Evolutionary conservation across 345 rosid genomes (phyloP).

Genomic region (Lepidium sativum): DNA sequence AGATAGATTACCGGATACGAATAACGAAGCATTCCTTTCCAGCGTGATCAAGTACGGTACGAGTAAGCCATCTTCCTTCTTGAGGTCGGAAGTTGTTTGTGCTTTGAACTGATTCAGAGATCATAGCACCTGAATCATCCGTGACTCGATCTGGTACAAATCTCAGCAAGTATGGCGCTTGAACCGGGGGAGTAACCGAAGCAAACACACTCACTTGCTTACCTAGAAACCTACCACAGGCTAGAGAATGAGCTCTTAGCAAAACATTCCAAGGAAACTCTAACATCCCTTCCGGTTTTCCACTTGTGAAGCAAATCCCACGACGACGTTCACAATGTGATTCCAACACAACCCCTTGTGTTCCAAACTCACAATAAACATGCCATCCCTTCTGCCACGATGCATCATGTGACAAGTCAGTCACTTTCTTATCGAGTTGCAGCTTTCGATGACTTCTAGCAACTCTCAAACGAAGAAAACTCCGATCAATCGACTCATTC

Average conservation of each 20-base stretch:
- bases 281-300: constrained; percentile 30
- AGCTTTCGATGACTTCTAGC: constrained; percentile 72
- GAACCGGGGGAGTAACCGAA: constrained; percentile 83
- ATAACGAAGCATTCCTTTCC: constrained; percentile 82
- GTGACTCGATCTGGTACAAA: constrained; percentile 90
- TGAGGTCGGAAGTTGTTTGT: constrained; percentile 62
- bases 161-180: constrained; percentile 73
- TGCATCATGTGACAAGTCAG: constrained; percentile 30
- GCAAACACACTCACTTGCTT: constrained; percentile 37
- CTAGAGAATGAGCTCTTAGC: constrained; percentile 54
- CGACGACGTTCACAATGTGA: constrained; percentile 31
- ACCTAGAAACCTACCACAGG: constrained; percentile 41
- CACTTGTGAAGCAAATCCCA: constrained; percentile 36
- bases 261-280: constrained; percentile 72
- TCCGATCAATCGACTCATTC: constrained; percentile 13
- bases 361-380: constrained; percentile 76
- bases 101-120: constrained; percentile 70
- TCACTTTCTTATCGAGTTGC: constrained; percentile 39
- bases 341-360: constrained; percentile 55
- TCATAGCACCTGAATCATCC: constrained; percentile 89
- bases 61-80: constrained; percentile 92
- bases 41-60: constrained; percentile 85
- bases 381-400: constrained; percentile 65
- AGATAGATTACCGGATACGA: constrained; percentile 50
- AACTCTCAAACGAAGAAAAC: constrained; percentile 45